phyloP scores from a whole-genome alignment of 805 yeast species.

The Torulaspora indica region DNA sequence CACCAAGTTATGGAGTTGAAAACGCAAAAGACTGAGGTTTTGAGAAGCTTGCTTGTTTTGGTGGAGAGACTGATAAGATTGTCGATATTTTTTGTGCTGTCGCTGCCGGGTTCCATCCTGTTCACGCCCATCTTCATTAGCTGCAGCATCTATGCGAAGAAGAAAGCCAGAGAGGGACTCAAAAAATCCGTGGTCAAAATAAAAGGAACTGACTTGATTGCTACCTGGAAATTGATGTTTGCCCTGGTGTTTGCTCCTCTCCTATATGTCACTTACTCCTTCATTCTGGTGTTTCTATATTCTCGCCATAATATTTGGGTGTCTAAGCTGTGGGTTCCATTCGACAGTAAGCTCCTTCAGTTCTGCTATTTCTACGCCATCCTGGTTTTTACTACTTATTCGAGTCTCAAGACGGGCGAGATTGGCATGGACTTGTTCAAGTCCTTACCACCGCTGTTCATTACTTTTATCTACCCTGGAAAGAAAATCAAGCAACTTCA shows the following conservation, averaged over 20 bases:
- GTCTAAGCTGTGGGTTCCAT: constrained; percentile 36
- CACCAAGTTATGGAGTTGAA: constrained; percentile 57
- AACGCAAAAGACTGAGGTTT: constrained; percentile 41
- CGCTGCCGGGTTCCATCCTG: constrained; percentile 79
- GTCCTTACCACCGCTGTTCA: constrained; percentile 67
- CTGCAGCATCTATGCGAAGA: constrained; percentile 62
- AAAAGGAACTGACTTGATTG: constrained; percentile 84
- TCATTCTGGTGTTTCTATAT: constrained; percentile 36
- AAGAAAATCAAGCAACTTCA: constrained; percentile 50
- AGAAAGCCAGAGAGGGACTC: constrained; percentile 72
- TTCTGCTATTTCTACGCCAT: constrained; percentile 50
- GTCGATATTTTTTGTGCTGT: constrained; percentile 48
- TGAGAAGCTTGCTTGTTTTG: constrained; percentile 47
- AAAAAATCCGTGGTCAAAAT: constrained; percentile 90
- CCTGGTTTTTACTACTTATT: constrained; percentile 71
- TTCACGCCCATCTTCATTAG: constrained; percentile 82
- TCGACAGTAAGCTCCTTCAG: constrained; percentile 22
- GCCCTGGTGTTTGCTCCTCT: constrained; percentile 82
- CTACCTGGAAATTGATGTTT: constrained; percentile 91
- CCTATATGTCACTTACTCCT: constrained; percentile 71
- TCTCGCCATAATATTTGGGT: constrained; percentile 27
- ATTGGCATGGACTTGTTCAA: constrained; percentile 82
- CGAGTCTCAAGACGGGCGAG: constrained; percentile 86
- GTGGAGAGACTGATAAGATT: constrained; percentile 51
- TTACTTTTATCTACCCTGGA: constrained; percentile 39